Percentiles rank a stretch among this genome's conserved stretches.
Conservation (phyloP, 441 rosid genomes). For the Aleurites moluccanus region DNA sequence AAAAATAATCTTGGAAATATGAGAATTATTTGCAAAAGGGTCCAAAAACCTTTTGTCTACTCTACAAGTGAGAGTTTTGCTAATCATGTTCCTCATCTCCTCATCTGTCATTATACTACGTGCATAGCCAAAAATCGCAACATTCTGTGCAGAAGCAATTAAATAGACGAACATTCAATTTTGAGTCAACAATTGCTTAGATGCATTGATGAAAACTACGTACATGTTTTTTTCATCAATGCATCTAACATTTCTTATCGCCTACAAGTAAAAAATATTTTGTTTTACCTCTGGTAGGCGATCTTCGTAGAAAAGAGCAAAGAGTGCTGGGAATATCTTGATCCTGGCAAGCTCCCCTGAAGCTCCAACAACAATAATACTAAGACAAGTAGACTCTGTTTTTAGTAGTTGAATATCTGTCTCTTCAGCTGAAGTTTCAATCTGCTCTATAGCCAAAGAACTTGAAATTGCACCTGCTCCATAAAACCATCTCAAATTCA, state of each 20-base stretch:
- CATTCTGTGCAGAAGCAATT: slow-evolving; percentile 36
- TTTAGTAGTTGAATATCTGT: slow-evolving; percentile 19
- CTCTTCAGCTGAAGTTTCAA: slow-evolving; percentile 23
- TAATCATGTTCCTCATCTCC: slow-evolving; percentile 69
- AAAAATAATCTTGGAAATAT: background rate
- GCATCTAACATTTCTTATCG: too few species aligned
- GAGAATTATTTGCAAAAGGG: background rate
- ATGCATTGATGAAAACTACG: too few species aligned
- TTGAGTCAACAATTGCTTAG: background rate
- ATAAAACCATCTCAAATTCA: slow-evolving; percentile 6
- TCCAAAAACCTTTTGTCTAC: slow-evolving; percentile 61
- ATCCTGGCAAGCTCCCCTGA: slow-evolving; percentile 89
- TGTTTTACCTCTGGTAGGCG: slow-evolving; percentile 55
- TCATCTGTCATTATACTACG: slow-evolving; percentile 64
- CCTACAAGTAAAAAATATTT: too few species aligned
- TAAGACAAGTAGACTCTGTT: slow-evolving; percentile 46
- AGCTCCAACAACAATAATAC: slow-evolving; percentile 87
- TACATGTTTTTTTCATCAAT: too few species aligned
- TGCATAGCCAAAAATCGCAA: slow-evolving; percentile 75
- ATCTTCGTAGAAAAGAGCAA: slow-evolving; percentile 77
- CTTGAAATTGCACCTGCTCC: slow-evolving; percentile 42
- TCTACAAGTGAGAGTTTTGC: slow-evolving; percentile 74
- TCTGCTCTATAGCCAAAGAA: slow-evolving; percentile 33
- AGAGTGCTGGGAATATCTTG: slow-evolving; percentile 91
- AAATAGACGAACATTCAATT: background rate